These are phyloP conservation scores for Clathrospora elynae DNA, from an alignment of 2,329 filamentous ascomycete species.

Conservation along the genomic window DNA sequence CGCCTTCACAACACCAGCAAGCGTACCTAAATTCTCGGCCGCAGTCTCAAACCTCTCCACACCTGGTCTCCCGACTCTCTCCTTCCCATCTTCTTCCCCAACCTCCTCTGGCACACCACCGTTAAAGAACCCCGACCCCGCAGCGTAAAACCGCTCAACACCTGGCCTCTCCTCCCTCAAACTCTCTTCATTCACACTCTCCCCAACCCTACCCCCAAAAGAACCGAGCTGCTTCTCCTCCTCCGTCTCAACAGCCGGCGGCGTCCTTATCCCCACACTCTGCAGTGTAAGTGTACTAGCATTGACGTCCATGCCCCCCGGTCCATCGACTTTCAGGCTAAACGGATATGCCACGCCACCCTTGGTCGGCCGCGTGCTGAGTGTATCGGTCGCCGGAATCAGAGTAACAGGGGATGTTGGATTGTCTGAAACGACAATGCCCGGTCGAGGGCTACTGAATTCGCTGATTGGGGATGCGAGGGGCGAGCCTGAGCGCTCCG, in stretches of 20 bases:
- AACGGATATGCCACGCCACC: conserved; percentile 76
- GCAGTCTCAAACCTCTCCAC: conserved; percentile 65
- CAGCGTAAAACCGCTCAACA: conserved; percentile 63
- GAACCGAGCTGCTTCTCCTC: conserved; percentile 16
- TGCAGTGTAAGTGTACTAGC: conserved; percentile 72
- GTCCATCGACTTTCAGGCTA: conserved; percentile 61
- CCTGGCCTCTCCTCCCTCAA: conserved; percentile 22
- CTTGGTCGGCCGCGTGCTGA: conserved; percentile 68
- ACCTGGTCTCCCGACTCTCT: conserved; percentile 29
- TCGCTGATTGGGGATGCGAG: conserved; percentile 25
- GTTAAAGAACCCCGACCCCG: conserved; percentile 37
- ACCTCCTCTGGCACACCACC: conserved; percentile 13
- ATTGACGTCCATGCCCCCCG: conserved; percentile 56
- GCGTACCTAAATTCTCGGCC: conserved; percentile 27
- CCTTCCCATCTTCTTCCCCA: conserved; percentile 1
- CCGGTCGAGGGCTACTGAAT: conserved; percentile 4
- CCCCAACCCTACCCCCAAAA: not conserved
- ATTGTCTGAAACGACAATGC: conserved; percentile 29
- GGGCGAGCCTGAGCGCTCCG: conserved; percentile 34
- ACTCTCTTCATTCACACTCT: conserved; percentile 10
- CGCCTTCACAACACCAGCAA: conserved; percentile 8
- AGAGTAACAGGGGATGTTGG: conserved; percentile 45
- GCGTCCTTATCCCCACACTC: conserved; percentile 39
- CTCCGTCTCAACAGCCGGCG: conserved; percentile 26
- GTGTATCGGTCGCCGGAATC: conserved; percentile 55